Conservation (phyloP, 108 stramenopile species). For the Skeletonema grethae region DNA sequence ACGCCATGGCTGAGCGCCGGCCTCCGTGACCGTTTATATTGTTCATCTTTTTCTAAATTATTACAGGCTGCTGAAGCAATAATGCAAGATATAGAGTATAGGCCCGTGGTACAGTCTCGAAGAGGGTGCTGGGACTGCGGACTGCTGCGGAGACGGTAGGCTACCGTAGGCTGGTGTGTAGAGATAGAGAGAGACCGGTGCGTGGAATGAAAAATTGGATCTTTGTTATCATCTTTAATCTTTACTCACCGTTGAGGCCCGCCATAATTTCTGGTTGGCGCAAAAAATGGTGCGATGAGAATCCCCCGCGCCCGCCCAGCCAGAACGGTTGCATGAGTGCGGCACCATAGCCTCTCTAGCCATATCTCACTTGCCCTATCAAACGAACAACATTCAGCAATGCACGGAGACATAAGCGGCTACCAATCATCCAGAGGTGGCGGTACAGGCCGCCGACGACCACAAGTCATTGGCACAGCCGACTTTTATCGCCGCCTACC, state of each 20-base stretch:
- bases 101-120: background rate
- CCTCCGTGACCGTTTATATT: conserved; percentile 65
- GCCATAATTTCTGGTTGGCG: no score
- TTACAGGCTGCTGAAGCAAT: background rate
- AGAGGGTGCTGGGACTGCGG: background rate
- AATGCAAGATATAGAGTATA: conserved; percentile 1
- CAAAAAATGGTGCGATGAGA: no score
- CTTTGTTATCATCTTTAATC: no score
- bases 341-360: no score
- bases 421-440: background rate
- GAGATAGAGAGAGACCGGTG: no score
- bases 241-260: no score
- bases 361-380: no score
- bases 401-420: conserved; percentile 1
- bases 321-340: no score
- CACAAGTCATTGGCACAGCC: conserved; percentile 23
- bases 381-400: background rate
- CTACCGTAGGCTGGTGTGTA: no score
- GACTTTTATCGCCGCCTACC: conserved; percentile 81
- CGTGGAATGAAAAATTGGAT: no score
- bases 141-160: no score
- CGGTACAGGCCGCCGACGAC: background rate
- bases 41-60: conserved; percentile 13
- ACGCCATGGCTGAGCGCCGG: conserved; percentile 56
- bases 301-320: no score